Evolutionary conservation across 2,329 filamentous ascomycete genomes (phyloP), one percentile per base, ranked within the genome.

Genomic region (Stachybotrys chartarum): DNA sequence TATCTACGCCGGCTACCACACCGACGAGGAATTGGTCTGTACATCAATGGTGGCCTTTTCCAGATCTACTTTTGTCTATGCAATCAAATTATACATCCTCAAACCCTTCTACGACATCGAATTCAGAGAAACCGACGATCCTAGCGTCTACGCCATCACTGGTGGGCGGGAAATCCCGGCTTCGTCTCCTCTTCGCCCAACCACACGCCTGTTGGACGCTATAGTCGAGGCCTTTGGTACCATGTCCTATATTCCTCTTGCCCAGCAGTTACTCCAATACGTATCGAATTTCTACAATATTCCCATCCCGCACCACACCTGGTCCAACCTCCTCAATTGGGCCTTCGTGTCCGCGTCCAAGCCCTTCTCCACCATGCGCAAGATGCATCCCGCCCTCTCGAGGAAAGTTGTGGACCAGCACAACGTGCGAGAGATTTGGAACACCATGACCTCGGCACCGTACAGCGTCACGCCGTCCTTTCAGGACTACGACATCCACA

Each of bases 211-310:
- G 0, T 75, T 93, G 24, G 75, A 81, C 54, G 80, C 85, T 8
- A 72, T 92, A n/a, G 85, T 86, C 6, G 84, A 90, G 64, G 75
- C 78, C 1, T 88, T 86, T 59, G 81, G 86, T n/a, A 78, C 77
- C 58, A 89, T 86, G 68, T 84, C 81, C 51, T 77, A 86, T 54
- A 75, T 91, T 5, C 66, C 75, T 1, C 73, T 77, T 1, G 87
- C 83, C 12, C 64, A 86, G 30, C 76, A 80, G 46, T 63, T 87
- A 1, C 70, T 91, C 12, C 78, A 87, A 57, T 81, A 81, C 61
- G 67, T 92, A 51, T 86, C 88, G 0, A 70, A 70, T 1, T 73
- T 74, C 7, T 89, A 87, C 68, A 59, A 72, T 1, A 70, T 93
- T 30, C 58, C 72, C 1, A 82, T 93, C 44, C 71, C 82, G 0